A percentile compares a stretch with the other conserved stretches of the same genome.
Evolutionary conservation across 352 stramenopile species (phyloP).

Genomic region (Globisporangium recalcitrans): DNA sequence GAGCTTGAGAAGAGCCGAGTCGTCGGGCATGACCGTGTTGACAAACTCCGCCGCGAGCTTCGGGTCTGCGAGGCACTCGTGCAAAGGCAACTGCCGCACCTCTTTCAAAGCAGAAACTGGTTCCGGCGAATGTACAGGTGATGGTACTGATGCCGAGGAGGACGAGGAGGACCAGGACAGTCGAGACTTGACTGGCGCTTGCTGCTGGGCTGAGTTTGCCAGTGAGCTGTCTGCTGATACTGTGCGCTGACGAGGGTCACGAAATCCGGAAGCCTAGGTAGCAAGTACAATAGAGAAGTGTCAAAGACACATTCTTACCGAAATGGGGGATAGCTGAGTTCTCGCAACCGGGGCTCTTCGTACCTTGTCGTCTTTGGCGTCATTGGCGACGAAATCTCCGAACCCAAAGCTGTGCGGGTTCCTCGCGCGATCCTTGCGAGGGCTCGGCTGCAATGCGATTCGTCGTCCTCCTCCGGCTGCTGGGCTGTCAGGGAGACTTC

Average conservation of each 20-base stretch:
- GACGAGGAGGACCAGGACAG: neutral
- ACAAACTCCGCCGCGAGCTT: constrained; percentile 45
- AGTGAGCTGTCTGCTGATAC: neutral
- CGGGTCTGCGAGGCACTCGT: constrained; percentile 37
- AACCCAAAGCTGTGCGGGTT: constrained; percentile 19
- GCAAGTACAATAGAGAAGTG: neutral
- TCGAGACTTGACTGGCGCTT: neutral
- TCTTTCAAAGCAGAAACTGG: neutral
- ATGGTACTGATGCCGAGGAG: neutral
- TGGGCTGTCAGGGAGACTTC: neutral
- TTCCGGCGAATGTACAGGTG: neutral
- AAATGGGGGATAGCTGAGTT: neutral
- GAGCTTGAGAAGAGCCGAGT: constrained; percentile 30
- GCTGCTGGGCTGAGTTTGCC: neutral
- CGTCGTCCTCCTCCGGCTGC: neutral
- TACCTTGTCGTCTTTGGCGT: neutral
- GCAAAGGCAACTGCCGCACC: constrained; percentile 17
- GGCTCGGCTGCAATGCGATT: constrained; percentile 20
- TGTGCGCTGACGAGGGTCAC: neutral
- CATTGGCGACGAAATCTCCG: constrained; percentile 22
- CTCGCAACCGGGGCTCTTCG: neutral
- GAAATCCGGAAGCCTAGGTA: neutral
- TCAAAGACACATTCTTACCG: neutral
- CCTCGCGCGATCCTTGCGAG: constrained; percentile 4
- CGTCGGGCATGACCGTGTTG: constrained; percentile 25